A percentile compares a stretch with the other conserved stretches of the same genome.
Evolutionary conservation across 2,329 filamentous ascomycete genomes (phyloP).

Genomic region (Neophaeococcomyces aloes): DNA sequence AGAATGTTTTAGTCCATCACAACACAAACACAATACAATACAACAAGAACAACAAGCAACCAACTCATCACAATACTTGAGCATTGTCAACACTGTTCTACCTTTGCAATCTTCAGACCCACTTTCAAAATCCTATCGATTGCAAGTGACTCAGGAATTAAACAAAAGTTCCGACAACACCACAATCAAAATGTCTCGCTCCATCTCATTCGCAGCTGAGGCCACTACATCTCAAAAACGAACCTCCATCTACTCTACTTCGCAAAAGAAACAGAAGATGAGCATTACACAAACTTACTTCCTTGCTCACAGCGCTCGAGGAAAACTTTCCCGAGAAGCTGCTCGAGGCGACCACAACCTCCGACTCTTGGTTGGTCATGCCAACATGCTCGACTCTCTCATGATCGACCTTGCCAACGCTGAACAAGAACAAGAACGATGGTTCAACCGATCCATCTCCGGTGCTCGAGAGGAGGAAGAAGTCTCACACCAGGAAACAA

Average conservation of each 20-base stretch:
- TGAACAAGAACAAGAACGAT: slow-evolving; percentile 88
- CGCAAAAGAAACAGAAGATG: slow-evolving; percentile 61
- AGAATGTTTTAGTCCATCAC: neutral
- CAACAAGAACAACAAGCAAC: slow-evolving; percentile 1
- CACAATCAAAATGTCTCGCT: slow-evolving; percentile 21
- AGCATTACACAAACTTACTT: slow-evolving; percentile 97
- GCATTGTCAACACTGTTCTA: neutral
- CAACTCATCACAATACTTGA: neutral
- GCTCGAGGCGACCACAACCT: slow-evolving; percentile 87
- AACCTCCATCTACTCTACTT: slow-evolving; percentile 20
- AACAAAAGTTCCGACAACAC: neutral
- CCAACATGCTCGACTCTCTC: slow-evolving; percentile 91
- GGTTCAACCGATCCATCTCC: slow-evolving; percentile 93
- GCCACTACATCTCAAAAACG: slow-evolving; percentile 14
- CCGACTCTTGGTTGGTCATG: slow-evolving; percentile 87
- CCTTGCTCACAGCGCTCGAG: slow-evolving; percentile 89
- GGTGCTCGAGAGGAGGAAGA: slow-evolving; percentile 53
- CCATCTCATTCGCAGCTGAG: slow-evolving; percentile 19
- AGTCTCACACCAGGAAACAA: slow-evolving; percentile 61
- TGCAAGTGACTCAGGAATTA: slow-evolving; percentile 13
- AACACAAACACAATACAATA: neutral
- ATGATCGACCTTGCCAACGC: slow-evolving; percentile 88
- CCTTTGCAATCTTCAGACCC: neutral
- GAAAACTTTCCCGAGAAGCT: slow-evolving; percentile 91
- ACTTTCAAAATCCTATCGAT: slow-evolving; percentile 1